Evolutionary conservation across 1,139 yeast species (phyloP), one percentile per base, ranked within the genome.

Genomic region (Hansenula anomala): DNA sequence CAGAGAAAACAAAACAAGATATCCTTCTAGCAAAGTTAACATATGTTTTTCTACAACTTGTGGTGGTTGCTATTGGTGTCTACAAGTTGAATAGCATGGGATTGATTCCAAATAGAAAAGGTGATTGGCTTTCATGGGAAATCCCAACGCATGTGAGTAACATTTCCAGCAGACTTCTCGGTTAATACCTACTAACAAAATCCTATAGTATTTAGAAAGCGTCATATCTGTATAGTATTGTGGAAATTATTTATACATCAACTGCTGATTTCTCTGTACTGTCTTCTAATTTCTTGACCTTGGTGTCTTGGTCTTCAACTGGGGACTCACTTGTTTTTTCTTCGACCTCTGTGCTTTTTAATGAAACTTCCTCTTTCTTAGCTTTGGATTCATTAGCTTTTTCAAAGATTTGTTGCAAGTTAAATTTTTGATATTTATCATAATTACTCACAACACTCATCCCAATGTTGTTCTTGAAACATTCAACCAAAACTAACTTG

Each of bases 91-190:
- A 86, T 52, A 68, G 73, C 23, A 88, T 92, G 97, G 97, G 97
- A 0, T 68, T 92, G 47, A 77, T 92, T 44, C 98, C 98, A 19
- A 87, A 84, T 52, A 80, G 80, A 30, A 74, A 74, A 36, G 83
- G 95, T 45, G 98, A 92, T 55, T 92, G 97, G 97, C 66, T 92
- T 25, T 80, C 90, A 4, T 90, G 95, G 89, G 94, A 87, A 55
- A 53, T 57, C 3, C 64, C 67, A n/a, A 58, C 73, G n/a, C 41
- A 40, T 10, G 71, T 69, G 39, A 48, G 43, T 40, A 16, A 13
- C n/a, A n/a, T n/a, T n/a, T n/a, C n/a, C n/a, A n/a, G n/a, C n/a
- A n/a, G n/a, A n/a, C n/a, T n/a, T n/a, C n/a, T n/a, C n/a, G n/a
- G n/a, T n/a, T n/a, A n/a, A n/a, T n/a, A n/a, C n/a, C n/a, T n/a